These are phyloP conservation scores for Nowakowskiella sp. DNA, from an alignment of 192 early-diverging fungal genomes.

Conservation along the genomic window DNA sequence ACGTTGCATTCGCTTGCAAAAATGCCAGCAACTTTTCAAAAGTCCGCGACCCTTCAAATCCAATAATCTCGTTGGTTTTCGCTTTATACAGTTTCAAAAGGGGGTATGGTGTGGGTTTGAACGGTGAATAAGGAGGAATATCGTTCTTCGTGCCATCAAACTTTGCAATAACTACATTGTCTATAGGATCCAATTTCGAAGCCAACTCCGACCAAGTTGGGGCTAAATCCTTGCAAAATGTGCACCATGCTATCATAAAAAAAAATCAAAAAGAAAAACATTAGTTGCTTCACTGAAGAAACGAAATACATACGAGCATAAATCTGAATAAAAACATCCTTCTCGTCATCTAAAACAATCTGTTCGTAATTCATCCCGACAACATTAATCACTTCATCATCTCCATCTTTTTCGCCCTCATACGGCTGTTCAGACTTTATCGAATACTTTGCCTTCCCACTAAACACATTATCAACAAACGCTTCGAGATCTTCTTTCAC, in stretches of 20 bases:
- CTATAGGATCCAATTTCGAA: slow-evolving; percentile 37
- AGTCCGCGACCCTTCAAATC: too few relatives aligned
- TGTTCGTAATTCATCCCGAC: slow-evolving; percentile 76
- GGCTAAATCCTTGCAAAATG: slow-evolving; percentile 53
- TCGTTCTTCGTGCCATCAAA: slow-evolving; percentile 95
- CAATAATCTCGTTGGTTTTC: slow-evolving; percentile 64
- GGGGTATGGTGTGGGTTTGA: slow-evolving; percentile 84
- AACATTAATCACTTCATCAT: slow-evolving; percentile 85
- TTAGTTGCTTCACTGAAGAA: neutral
- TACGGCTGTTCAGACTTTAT: slow-evolving; percentile 78
- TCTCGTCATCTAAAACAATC: slow-evolving; percentile 73
- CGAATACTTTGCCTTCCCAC: slow-evolving; percentile 61
- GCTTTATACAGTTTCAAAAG: slow-evolving; percentile 89
- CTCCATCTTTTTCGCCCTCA: too few relatives aligned
- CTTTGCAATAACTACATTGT: slow-evolving; percentile 78
- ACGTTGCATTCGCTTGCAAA: too few relatives aligned
- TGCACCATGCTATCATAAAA: slow-evolving; percentile 47
- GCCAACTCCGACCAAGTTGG: slow-evolving; percentile 83
- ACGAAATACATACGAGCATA: slow-evolving; percentile 49
- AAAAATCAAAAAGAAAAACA: slow-evolving; percentile 21
- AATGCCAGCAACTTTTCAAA: too few relatives aligned
- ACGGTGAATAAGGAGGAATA: slow-evolving; percentile 59
- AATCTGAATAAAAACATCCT: slow-evolving; percentile 91
- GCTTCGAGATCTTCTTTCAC: slow-evolving; percentile 38
- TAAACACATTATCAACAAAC: slow-evolving; percentile 59